phyloP scores from a whole-genome alignment of 495 filamentous ascomycete genomes.

The Acidomyces sp. region DNA sequence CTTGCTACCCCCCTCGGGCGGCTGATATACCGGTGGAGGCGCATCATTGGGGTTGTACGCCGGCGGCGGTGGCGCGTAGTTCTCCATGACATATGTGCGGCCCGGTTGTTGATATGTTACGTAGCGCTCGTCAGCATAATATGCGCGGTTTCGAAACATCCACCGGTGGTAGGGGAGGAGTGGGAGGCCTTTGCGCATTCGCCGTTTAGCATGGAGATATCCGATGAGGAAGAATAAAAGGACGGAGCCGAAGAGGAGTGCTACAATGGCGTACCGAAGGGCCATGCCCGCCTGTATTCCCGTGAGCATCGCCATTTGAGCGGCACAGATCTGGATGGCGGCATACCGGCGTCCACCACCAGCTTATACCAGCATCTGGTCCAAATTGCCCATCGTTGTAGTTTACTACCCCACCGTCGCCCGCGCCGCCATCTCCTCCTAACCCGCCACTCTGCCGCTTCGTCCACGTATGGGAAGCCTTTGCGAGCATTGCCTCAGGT shows the following conservation, averaged over 20 bases:
- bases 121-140: not conserved
- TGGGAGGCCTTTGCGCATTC: constrained; percentile 45
- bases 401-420: not conserved
- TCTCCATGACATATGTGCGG: constrained; percentile 10
- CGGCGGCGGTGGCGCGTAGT: constrained; percentile 15
- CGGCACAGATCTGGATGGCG: not conserved
- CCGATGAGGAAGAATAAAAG: constrained; percentile 42
- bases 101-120: not conserved
- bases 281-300: constrained; percentile 40
- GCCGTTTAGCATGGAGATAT: constrained; percentile 49
- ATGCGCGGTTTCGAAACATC: constrained; percentile 33
- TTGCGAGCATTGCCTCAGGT: not conserved
- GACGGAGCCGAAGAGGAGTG: constrained; percentile 34
- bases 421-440: not conserved
- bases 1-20: constrained; percentile 16
- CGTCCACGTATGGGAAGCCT: not conserved
- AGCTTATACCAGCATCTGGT: not conserved
- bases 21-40: constrained; percentile 17
- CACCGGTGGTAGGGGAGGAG: constrained; percentile 53
- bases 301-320: not conserved
- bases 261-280: constrained; percentile 56
- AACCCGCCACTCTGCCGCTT: not conserved
- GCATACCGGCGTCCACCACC: constrained; percentile 18
- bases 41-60: constrained; percentile 14
- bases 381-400: not conserved